Base-by-base conservation (phyloP, 139 green algal genomes). In the Mychonastes homosphaera region DNA sequence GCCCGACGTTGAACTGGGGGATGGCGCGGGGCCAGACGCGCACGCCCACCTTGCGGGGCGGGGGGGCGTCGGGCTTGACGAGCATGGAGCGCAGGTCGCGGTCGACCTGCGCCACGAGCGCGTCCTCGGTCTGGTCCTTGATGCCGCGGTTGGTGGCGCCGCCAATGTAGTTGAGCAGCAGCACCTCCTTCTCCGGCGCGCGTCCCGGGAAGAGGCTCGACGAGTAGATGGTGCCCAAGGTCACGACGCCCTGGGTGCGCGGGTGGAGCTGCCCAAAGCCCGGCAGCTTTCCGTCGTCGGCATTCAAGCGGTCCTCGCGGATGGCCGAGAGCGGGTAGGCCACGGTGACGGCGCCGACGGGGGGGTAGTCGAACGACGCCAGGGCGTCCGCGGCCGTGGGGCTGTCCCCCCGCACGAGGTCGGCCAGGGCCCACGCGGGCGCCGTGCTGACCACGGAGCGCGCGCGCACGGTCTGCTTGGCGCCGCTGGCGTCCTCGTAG, bases 251-350 rank as follows among this genome's bases (percentile, higher is more conserved):
- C 78, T 98, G 85, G 4, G 74, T 81, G 28, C 92, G 79, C 8
- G 92, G 92, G 78, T 99, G 92, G 56, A 99, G 80, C 77, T 99
- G 91, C 16, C 92, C 92, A 71, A 99, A 99, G 49, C 91, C 92
- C 40, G 78, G 81, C 26, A 92, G 67, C 15, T 69, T 64, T 29
- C 80, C 82, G 26, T 80, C 39, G 12, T 62, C 44, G 56, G 64
- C 85, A 65, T 29, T 36, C 53, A 71, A 79, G 26, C 90, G 76
- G 64, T 96, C 86, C 3, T 86, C 64, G 2, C 74, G 67, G 19
- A 98, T 58, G 2, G 87, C 79, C 0, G 59, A 68, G 24, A 64
- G 52, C 8, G 87, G 87, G 69, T 94, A 95, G 4, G 79, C 68
- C 12, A 98, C 58, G 4, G 91, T 96, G n/a, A 97, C 87, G 21